Evolutionary conservation across 225 moss, liverwort and hornwort species (phyloP).

Genomic region (Sphagnum contortum): DNA sequence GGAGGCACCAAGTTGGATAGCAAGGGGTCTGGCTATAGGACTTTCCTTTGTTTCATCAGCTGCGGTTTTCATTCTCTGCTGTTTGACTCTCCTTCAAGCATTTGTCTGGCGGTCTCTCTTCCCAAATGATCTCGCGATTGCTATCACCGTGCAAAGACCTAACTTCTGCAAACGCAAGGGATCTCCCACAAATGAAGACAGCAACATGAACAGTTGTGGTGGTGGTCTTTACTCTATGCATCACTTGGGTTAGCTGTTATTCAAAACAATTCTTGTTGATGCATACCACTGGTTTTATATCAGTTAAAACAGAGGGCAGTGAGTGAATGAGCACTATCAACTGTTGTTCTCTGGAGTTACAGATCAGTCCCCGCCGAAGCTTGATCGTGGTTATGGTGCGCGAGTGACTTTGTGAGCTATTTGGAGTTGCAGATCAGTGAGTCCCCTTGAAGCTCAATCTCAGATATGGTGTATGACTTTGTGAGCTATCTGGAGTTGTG

Average conservation of each 20-base stretch:
- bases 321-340: too few relatives aligned
- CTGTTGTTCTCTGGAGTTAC: too few relatives aligned
- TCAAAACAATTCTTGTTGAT: slow-evolving; percentile 31
- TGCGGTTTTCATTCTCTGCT: slow-evolving; percentile 23
- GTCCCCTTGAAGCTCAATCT: too few relatives aligned
- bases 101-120: slow-evolving; percentile 37
- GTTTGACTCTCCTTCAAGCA: slow-evolving; percentile 32
- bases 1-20: too few relatives aligned
- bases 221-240: slow-evolving; percentile 35
- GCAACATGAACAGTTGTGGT: slow-evolving; percentile 9
- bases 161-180: slow-evolving; percentile 7
- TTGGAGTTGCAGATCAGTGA: too few relatives aligned
- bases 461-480: too few relatives aligned
- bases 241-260: slow-evolving; percentile 21
- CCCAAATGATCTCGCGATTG: slow-evolving; percentile 28
- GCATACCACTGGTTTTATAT: slow-evolving; percentile 24
- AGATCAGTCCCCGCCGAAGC: too few relatives aligned
- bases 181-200: background rate
- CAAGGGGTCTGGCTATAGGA: too few relatives aligned
- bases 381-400: too few relatives aligned
- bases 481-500: too few relatives aligned
- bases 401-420: too few relatives aligned
- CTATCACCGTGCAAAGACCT: slow-evolving; percentile 11
- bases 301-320: slow-evolving; percentile 3
- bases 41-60: slow-evolving; percentile 14